Evolutionary conservation across 208 protist genomes (phyloP).

Genomic region (Histomonas meleagridis): DNA sequence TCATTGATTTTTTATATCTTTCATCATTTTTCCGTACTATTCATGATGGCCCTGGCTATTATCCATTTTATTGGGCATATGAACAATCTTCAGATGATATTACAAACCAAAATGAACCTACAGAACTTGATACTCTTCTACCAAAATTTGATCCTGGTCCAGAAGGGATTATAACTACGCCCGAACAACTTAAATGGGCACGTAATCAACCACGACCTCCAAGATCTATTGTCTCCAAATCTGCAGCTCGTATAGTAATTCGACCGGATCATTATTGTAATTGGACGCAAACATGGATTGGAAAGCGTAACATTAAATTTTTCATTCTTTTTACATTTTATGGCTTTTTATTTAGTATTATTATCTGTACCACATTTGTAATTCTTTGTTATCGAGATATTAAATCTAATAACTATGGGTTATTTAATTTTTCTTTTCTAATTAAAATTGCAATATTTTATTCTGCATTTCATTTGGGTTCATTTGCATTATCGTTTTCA

Average conservation of each 20-base stretch:
- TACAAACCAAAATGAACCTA: too few species aligned
- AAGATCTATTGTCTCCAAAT: background rate
- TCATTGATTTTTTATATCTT: background rate
- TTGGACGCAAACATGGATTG: conserved; percentile 2
- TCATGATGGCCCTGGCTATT: background rate
- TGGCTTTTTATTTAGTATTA: background rate
- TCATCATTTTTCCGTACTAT: background rate
- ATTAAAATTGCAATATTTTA: background rate
- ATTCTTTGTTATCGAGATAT: background rate
- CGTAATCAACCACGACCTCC: background rate
- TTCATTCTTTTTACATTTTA: conserved; percentile 25
- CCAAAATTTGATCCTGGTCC: background rate
- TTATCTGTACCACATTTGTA: background rate
- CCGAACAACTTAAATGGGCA: background rate
- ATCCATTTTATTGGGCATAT: conserved; percentile 7
- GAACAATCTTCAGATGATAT: background rate
- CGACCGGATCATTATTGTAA: background rate
- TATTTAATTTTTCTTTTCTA: background rate
- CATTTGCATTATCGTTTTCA: background rate
- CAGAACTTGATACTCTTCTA: background rate
- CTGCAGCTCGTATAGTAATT: background rate
- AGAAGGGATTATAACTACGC: background rate
- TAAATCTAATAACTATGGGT: background rate
- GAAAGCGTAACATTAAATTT: conserved; percentile 6
- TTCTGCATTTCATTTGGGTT: background rate